Evolutionary conservation across 208 protist species (phyloP).

Genomic region (Trypanosomatidae sp.): DNA sequence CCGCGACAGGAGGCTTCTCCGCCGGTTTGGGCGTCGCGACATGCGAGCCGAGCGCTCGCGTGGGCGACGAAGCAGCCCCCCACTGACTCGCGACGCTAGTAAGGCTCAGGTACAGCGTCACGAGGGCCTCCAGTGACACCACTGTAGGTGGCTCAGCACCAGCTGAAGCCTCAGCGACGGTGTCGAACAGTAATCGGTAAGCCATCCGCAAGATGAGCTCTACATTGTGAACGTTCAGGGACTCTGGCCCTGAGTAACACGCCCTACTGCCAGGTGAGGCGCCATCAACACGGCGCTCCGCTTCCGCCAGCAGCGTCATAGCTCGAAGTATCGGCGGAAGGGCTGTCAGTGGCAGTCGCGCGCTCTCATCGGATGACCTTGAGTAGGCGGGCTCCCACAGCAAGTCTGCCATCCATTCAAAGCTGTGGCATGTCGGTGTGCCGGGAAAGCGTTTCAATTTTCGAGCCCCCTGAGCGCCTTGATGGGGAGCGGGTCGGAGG

Average conservation of each 20-base stretch:
- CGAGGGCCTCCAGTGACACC: slow-evolving; percentile 20
- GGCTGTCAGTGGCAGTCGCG: background rate
- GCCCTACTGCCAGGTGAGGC: background rate
- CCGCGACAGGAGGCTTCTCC: background rate
- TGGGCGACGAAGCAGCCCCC: background rate
- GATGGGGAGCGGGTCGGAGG: background rate
- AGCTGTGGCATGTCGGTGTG: background rate
- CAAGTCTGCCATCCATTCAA: too few species aligned
- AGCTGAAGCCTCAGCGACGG: background rate
- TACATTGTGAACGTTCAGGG: background rate
- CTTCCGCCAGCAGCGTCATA: slow-evolving; percentile 8
- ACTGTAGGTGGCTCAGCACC: background rate
- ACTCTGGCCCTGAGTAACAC: background rate
- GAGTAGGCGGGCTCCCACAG: slow-evolving; percentile 2
- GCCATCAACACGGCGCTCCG: background rate
- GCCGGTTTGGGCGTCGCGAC: background rate
- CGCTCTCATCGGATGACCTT: background rate
- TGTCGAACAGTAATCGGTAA: slow-evolving; percentile 4
- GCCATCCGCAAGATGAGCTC: slow-evolving; percentile 3
- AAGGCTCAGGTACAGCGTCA: slow-evolving; percentile 17
- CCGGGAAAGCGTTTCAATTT: background rate
- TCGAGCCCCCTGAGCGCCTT: too few species aligned
- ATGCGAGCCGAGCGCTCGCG: background rate
- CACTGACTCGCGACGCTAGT: background rate
- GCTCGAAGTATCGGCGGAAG: slow-evolving; percentile 3